phyloP scores from a whole-genome alignment of 2,329 filamentous ascomycete genomes.

The Colletotrichum caudatum region DNA sequence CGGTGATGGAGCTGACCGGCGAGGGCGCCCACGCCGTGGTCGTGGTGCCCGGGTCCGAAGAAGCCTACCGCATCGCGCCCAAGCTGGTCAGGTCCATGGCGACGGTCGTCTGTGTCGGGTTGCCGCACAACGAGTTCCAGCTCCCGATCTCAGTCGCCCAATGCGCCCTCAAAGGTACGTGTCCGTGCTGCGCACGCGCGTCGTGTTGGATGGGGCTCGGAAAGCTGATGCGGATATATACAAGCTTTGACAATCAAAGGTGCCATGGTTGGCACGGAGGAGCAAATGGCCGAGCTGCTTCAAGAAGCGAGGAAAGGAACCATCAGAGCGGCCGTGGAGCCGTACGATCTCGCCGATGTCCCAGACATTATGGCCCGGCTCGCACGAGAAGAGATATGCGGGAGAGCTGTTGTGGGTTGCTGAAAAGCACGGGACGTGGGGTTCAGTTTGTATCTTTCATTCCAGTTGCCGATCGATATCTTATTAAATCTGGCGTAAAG shows the following conservation, averaged over 20 bases:
- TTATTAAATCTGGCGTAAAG: not conserved
- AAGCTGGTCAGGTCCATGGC: conserved; percentile 46
- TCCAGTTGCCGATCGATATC: not conserved
- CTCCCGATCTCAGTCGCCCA: conserved; percentile 44
- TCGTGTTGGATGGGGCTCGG: no score
- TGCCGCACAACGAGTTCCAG: conserved; percentile 47
- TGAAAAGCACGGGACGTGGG: not conserved
- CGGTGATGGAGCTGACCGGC: conserved; percentile 44
- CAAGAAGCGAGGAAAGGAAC: not conserved
- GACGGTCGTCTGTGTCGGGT: conserved; percentile 45
- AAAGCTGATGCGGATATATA: not conserved
- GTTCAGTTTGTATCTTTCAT: not conserved
- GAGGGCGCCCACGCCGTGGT: conserved; percentile 48
- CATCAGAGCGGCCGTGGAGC: not conserved
- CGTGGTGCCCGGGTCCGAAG: conserved; percentile 46
- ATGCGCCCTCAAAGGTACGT: conserved; percentile 24
- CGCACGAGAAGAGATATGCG: not conserved
- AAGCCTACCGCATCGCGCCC: conserved; percentile 45
- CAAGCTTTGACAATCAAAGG: conserved; percentile 37
- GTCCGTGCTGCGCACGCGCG: not conserved
- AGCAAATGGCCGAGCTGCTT: conserved; percentile 9
- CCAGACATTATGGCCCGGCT: not conserved
- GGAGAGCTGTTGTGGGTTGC: not conserved
- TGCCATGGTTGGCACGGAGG: conserved; percentile 21
- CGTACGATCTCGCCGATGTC: not conserved